Conservation (phyloP, 768 basidiomycete species). For the Pleurotus giganteus region DNA sequence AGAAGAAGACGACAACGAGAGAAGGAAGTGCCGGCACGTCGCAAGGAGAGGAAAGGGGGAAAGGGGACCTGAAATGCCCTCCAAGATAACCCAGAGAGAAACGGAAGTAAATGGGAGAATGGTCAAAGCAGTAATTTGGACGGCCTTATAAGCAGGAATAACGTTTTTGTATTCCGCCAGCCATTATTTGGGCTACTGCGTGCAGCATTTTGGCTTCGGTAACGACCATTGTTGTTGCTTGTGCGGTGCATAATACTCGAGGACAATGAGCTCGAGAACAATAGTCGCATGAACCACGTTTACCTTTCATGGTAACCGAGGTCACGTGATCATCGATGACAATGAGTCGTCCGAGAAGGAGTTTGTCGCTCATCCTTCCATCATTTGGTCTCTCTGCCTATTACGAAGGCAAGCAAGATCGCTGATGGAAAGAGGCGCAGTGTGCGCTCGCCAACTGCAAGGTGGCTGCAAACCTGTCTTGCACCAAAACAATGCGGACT, state of each 20-base stretch:
- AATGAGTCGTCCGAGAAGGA: too few relatives aligned
- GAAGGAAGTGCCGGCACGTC: slow-evolving; percentile 14
- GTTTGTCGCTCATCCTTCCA: too few relatives aligned
- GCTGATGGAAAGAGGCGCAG: too few relatives aligned
- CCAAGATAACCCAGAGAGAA: neutral
- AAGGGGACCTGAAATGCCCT: neutral
- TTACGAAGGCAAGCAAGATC: too few relatives aligned
- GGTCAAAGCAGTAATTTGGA: neutral
- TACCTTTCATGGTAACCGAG: neutral
- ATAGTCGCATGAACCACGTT: slow-evolving; percentile 4
- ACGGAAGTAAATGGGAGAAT: neutral
- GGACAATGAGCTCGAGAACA: slow-evolving; percentile 9
- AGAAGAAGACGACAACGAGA: neutral
- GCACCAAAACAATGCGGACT: too few relatives aligned
- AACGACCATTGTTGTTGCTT: slow-evolving; percentile 9
- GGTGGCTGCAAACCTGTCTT: too few relatives aligned
- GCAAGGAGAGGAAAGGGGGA: slow-evolving; percentile 1
- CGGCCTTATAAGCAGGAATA: neutral
- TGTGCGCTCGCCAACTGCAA: too few relatives aligned
- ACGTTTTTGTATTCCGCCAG: neutral
- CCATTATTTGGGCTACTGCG: slow-evolving; percentile 1
- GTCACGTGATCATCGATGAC: neutral
- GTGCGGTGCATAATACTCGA: neutral
- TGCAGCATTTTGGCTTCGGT: neutral
- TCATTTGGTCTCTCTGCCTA: too few relatives aligned